Evolutionary conservation across 495 filamentous ascomycete genomes (phyloP), one percentile per base, ranked within the genome.

Genomic region (Pseudomonodictys pantanalensis): DNA sequence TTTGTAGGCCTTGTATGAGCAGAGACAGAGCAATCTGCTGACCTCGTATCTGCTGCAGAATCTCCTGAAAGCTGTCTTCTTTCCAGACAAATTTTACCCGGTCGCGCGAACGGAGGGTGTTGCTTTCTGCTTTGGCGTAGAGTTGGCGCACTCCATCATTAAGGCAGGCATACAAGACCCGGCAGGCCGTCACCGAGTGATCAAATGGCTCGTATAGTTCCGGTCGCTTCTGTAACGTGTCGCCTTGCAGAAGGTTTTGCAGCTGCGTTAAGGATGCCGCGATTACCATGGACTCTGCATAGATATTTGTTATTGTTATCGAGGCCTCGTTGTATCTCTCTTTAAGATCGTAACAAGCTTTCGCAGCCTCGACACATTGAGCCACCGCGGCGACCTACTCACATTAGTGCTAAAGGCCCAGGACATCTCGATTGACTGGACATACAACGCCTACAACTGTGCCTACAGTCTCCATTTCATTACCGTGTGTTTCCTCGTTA

Each of bases 11-110:
- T 30, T 66, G 63, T 25, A 66, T 48, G 2, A 66, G 35, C 2
- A 66, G 26, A 17, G 26, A 48, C 18, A 66, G 39, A 5, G 52
- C 48, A 1, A 41, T 51, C 49, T 66, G 63, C 28, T 62, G 58
- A 9, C 52, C 58, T 3, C 58, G 52, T 17, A 66, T 58, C 39
- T 66, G 63, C 28, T 41, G 48, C 41, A 66, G 48, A n/a, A 66
- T n/a, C 9, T 66, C 58, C 48, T 62, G 62, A 28, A 66, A 63
- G 2, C 18, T 56, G 3, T 58, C 63, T 35, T 66, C 63, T 42
- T 53, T 62, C 58, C 45, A 66, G 4, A 62, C 18, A 38, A 41
- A 53, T 42, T 55, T 62, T 18, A 35, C n/a, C 23, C 58, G 26
- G 17, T 61, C 49, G 15, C 18, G 18, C 15, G 12, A 28, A 4